phyloP scores from a whole-genome alignment of 73 alveolate species.

The Breviolum minutum region DNA sequence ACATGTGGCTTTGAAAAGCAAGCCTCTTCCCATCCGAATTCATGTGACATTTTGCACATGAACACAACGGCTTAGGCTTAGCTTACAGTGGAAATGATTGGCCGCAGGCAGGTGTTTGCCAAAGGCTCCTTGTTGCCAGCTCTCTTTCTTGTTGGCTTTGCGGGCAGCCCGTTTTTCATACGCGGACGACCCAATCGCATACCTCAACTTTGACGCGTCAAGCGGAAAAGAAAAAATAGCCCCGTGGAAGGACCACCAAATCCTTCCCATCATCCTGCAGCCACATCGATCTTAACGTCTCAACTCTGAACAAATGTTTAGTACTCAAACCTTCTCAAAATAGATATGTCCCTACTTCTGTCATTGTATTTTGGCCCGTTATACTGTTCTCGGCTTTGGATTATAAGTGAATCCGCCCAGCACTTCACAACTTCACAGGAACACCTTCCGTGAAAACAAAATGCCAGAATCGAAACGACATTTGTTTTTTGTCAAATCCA shows the following conservation, averaged over 20 bases:
- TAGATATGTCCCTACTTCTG: too few species aligned
- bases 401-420: not conserved
- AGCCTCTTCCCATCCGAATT: too few species aligned
- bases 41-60: too few species aligned
- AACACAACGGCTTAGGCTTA: not conserved
- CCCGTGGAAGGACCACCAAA: too few species aligned
- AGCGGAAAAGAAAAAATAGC: too few species aligned
- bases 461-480: too few species aligned
- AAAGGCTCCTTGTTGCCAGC: not conserved
- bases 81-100: not conserved
- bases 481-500: not conserved
- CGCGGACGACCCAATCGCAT: conserved; percentile 63
- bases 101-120: not conserved
- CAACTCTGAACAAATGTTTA: not conserved
- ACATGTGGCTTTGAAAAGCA: too few species aligned
- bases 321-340: too few species aligned
- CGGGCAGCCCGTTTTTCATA: conserved; percentile 11
- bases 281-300: not conserved
- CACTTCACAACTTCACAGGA: too few species aligned
- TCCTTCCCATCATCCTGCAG: not conserved
- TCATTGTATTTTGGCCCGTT: too few species aligned
- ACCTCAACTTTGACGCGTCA: not conserved
- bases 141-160: conserved; percentile 38
- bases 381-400: too few species aligned
- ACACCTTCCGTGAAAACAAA: too few species aligned